Evolutionary conservation across 139 green algal species (phyloP).

Genomic region (Coelastrella sp.): DNA sequence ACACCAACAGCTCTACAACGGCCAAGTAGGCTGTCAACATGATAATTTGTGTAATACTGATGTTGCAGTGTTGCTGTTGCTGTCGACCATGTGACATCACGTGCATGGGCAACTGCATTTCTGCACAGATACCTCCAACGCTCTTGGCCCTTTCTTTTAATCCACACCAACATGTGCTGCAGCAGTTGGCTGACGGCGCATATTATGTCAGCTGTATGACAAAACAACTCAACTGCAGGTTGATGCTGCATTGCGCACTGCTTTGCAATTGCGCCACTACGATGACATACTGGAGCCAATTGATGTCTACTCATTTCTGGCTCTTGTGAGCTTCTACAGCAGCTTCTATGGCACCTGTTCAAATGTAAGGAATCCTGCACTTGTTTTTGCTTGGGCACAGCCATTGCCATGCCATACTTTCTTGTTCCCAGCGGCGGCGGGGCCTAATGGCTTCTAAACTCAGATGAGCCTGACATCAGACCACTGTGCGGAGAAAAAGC

Average conservation of each 20-base stretch:
- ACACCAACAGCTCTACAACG: constrained; percentile 73
- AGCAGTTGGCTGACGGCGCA: not conserved
- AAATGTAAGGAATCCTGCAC: constrained; percentile 50
- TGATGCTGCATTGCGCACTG: constrained; percentile 76
- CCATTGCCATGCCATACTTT: not conserved
- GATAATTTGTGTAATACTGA: not conserved
- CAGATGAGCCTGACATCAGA: too few species aligned
- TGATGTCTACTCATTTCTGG: constrained; percentile 79
- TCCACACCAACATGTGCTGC: not conserved
- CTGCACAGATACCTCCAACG: not conserved
- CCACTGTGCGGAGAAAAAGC: too few species aligned
- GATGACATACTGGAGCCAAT: constrained; percentile 77
- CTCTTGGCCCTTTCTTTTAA: not conserved
- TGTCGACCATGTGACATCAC: too few species aligned
- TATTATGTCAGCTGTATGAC: not conserved
- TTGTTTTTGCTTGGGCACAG: not conserved
- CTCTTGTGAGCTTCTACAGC: constrained; percentile 79
- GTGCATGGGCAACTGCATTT: too few species aligned
- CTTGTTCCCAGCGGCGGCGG: not conserved
- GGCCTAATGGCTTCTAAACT: too few species aligned
- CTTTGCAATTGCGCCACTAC: constrained; percentile 77
- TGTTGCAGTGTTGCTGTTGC: not conserved
- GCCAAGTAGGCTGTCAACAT: constrained; percentile 36
- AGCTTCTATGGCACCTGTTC: constrained; percentile 78
- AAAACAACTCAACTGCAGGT: constrained; percentile 42